Conservation (phyloP, 2,329 filamentous ascomycete species). For the Fusarium mexicanum region DNA sequence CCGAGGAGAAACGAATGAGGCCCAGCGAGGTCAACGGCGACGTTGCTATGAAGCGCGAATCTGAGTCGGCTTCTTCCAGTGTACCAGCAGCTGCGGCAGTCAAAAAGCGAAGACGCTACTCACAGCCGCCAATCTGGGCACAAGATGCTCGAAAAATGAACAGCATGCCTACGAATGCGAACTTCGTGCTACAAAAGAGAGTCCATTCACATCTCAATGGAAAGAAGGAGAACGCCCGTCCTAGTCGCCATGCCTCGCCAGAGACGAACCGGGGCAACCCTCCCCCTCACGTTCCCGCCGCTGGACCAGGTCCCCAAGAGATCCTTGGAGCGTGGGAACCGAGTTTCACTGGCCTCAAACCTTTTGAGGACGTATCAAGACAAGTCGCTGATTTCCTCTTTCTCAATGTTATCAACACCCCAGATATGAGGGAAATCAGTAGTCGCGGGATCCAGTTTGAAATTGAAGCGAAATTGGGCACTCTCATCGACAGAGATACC, state of each 20-base stretch:
- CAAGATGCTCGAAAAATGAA: constrained; percentile 50
- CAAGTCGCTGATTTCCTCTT: constrained; percentile 85
- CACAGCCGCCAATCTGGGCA: constrained; percentile 60
- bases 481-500: constrained; percentile 77
- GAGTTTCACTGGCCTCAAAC: constrained; percentile 75
- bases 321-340: constrained; percentile 69
- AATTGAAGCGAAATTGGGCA: constrained; percentile 93
- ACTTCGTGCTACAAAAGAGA: constrained; percentile 43
- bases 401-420: constrained; percentile 72
- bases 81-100: constrained; percentile 48
- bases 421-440: constrained; percentile 71
- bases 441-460: constrained; percentile 80
- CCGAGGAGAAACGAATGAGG: constrained; percentile 57
- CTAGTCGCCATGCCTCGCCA: constrained; percentile 52
- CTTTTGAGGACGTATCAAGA: constrained; percentile 79
- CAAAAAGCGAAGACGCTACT: constrained; percentile 53
- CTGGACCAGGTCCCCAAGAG: constrained; percentile 46
- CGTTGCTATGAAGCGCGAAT: constrained; percentile 32
- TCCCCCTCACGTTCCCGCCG: constrained; percentile 32
- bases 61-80: constrained; percentile 42
- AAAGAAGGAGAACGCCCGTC: constrained; percentile 52
- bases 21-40: constrained; percentile 61
- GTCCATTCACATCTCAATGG: constrained; percentile 50
- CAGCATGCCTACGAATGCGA: constrained; percentile 49
- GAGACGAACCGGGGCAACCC: constrained; percentile 37